Percentiles rank a stretch among this genome's conserved stretches.
These are phyloP conservation scores for Vickermania spadyakhi DNA, from an alignment of 208 protist genomes.

Conservation along the genomic window DNA sequence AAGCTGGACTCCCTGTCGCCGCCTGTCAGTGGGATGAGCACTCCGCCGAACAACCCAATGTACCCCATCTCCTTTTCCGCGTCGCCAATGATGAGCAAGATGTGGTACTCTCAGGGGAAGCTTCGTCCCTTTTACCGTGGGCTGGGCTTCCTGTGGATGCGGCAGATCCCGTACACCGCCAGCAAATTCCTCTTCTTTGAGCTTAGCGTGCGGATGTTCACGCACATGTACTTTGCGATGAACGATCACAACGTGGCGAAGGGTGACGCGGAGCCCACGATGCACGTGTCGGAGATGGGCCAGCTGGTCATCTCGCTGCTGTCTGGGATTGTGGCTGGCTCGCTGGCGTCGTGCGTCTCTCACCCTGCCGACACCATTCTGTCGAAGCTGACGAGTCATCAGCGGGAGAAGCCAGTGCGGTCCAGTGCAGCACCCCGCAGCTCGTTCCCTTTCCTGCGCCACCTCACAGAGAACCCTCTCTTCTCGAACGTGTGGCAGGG, in stretches of 20 bases:
- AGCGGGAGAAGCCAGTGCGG: neutral
- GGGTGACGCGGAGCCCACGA: slow-evolving; percentile 6
- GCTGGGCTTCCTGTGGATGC: slow-evolving; percentile 82
- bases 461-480: slow-evolving; percentile 2
- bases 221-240: slow-evolving; percentile 7
- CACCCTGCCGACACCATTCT: slow-evolving; percentile 95
- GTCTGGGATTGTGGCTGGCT: slow-evolving; percentile 86
- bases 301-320: slow-evolving; percentile 41
- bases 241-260: neutral
- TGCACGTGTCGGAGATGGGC: slow-evolving; percentile 5
- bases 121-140: slow-evolving; percentile 74
- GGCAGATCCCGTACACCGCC: slow-evolving; percentile 94
- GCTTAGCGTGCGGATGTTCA: slow-evolving; percentile 23
- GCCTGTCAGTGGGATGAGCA: neutral
- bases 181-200: slow-evolving; percentile 89
- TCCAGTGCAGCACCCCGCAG: neutral
- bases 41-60: no score
- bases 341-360: slow-evolving; percentile 88
- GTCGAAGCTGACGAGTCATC: slow-evolving; percentile 73
- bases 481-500: neutral
- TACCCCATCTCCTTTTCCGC: neutral
- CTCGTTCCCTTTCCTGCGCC: slow-evolving; percentile 15
- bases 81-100: neutral
- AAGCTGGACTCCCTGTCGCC: neutral
- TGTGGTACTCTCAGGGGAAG: slow-evolving; percentile 20